Conservation (phyloP, 257 asterid species). For the Asclepias syriaca region DNA sequence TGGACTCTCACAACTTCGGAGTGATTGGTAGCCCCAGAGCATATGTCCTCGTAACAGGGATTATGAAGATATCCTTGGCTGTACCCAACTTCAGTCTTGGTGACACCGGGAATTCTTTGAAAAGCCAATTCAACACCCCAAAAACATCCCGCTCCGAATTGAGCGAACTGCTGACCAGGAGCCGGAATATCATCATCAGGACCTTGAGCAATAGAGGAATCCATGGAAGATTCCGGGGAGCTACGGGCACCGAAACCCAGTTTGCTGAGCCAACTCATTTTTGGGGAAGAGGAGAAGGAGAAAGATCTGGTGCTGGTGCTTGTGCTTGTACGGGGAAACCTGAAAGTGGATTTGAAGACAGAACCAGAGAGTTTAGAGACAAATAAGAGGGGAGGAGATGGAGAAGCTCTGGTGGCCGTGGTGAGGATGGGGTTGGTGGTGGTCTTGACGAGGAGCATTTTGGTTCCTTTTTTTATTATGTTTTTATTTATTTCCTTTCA, state of each 20-base stretch:
- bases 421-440: conserved; percentile 13
- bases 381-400: conserved; percentile 22
- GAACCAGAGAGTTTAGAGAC: conserved; percentile 32
- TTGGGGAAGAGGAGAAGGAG: conserved; percentile 25
- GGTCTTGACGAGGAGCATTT: conserved; percentile 41
- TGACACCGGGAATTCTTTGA: conserved; percentile 85
- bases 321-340: conserved; percentile 19
- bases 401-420: conserved; percentile 26
- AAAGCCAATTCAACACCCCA: conserved; percentile 95
- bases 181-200: conserved; percentile 74
- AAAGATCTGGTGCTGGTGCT: conserved; percentile 20
- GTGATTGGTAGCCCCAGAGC: conserved; percentile 73
- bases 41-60: conserved; percentile 73
- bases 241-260: conserved; percentile 68
- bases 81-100: conserved; percentile 85
- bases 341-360: conserved; percentile 32
- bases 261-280: conserved; percentile 75
- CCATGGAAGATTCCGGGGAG: conserved; percentile 39
- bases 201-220: conserved; percentile 57
- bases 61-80: conserved; percentile 61
- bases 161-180: conserved; percentile 75
- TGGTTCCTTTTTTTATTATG: not conserved
- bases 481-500: no score
- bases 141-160: conserved; percentile 93
- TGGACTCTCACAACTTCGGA: conserved; percentile 83